A percentile compares a stretch with the other conserved stretches of the same genome.
These are phyloP conservation scores for Beauveria asiatica DNA, from an alignment of 2,329 filamentous ascomycete genomes.

Conservation along the genomic window DNA sequence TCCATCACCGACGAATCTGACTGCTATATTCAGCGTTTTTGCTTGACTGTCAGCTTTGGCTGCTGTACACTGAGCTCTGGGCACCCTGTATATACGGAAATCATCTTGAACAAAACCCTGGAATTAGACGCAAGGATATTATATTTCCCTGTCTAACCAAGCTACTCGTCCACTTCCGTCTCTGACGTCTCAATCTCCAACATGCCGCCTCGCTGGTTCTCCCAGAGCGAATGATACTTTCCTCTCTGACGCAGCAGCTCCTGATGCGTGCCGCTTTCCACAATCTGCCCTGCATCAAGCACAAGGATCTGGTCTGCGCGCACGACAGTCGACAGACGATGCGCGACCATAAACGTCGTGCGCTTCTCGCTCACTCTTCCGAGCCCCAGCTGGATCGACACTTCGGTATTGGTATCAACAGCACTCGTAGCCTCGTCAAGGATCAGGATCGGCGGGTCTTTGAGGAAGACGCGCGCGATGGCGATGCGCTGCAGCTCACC, in stretches of 20 bases:
- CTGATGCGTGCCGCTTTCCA: slow-evolving; percentile 41
- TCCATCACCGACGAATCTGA: too few species aligned
- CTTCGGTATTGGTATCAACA: slow-evolving; percentile 54
- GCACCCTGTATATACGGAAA: too few species aligned
- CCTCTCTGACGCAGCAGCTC: slow-evolving; percentile 37
- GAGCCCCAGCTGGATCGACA: slow-evolving; percentile 47
- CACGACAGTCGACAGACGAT: slow-evolving; percentile 50
- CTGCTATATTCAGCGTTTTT: too few species aligned
- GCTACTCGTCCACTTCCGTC: background rate
- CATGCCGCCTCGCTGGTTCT: slow-evolving; percentile 29
- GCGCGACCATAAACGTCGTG: slow-evolving; percentile 46
- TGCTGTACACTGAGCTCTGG: too few species aligned
- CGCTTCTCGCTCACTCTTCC: slow-evolving; percentile 37
- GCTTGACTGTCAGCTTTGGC: too few species aligned
- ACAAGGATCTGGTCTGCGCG: slow-evolving; percentile 47
- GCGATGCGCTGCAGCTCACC: slow-evolving; percentile 52
- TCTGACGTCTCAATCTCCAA: background rate
- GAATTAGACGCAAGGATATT: too few species aligned
- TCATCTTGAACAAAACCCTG: too few species aligned
- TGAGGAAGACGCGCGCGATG: slow-evolving; percentile 57
- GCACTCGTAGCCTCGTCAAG: slow-evolving; percentile 66
- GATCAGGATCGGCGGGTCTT: slow-evolving; percentile 60
- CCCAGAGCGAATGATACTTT: slow-evolving; percentile 45
- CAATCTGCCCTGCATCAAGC: slow-evolving; percentile 40
- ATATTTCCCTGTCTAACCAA: background rate